Percentiles rank a stretch among this genome's conserved stretches.
These are phyloP conservation scores for Backusella luteola DNA, from an alignment of 192 early-diverging fungal genomes.

Conservation along the genomic window DNA sequence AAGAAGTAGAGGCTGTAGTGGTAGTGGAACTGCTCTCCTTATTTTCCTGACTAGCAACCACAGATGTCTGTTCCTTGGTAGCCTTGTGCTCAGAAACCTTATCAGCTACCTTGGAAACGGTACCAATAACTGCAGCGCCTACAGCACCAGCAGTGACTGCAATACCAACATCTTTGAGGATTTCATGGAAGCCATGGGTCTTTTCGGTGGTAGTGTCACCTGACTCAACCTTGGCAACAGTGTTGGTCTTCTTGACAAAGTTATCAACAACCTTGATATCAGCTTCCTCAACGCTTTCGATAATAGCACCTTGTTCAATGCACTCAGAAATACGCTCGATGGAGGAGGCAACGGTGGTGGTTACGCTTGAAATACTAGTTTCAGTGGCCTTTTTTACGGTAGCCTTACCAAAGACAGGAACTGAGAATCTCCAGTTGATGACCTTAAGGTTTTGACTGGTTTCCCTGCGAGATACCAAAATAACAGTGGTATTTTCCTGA, in stretches of 20 bases:
- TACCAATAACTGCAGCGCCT: conserved; percentile 5
- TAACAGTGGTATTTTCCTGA: not conserved
- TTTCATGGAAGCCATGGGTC: not conserved
- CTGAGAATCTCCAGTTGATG: conserved; percentile 24
- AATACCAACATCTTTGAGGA: conserved; percentile 16
- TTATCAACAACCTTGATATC: conserved; percentile 11
- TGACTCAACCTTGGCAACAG: not conserved
- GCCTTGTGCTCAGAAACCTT: not conserved
- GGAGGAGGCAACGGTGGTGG: not conserved
- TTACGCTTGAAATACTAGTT: not conserved
- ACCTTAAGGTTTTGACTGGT: not conserved
- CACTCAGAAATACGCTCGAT: conserved; percentile 1
- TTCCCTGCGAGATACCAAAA: conserved; percentile 8
- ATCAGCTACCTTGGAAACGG: conserved; percentile 1
- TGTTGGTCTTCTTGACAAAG: conserved; percentile 13
- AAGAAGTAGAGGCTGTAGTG: not conserved
- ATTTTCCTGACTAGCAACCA: not conserved
- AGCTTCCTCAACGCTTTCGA: conserved; percentile 13
- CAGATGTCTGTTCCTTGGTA: not conserved
- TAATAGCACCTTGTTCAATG: conserved; percentile 11
- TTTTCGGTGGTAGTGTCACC: not conserved
- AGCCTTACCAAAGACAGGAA: conserved; percentile 25
- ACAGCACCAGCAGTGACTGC: conserved; percentile 9
- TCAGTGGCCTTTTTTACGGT: not conserved
- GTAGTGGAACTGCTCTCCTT: not conserved